Percentiles rank a stretch among this genome's conserved stretches.
These are phyloP conservation scores for Fusarium sterilihyphosum DNA, from an alignment of 2,329 filamentous ascomycete species.

Conservation along the genomic window DNA sequence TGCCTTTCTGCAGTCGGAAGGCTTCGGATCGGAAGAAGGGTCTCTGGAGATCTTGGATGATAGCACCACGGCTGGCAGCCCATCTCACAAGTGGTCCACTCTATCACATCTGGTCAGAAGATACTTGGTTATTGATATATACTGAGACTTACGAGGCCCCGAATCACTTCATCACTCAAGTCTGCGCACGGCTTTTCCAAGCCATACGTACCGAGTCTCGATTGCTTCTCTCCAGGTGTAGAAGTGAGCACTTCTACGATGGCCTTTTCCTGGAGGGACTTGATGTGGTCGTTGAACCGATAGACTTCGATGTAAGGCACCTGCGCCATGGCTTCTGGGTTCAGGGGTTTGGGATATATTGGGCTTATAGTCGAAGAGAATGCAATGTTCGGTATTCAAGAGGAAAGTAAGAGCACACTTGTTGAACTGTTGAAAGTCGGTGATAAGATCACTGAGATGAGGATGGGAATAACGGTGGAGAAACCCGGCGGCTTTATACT, in stretches of 20 bases:
- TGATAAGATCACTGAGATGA: neutral
- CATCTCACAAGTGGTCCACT: slow-evolving; percentile 1
- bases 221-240: slow-evolving; percentile 20
- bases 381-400: neutral
- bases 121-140: neutral
- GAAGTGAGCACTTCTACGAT: slow-evolving; percentile 25
- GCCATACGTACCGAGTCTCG: slow-evolving; percentile 16
- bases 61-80: slow-evolving; percentile 1
- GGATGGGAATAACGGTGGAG: neutral
- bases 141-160: slow-evolving; percentile 17
- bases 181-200: slow-evolving; percentile 14
- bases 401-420: neutral
- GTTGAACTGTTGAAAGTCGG: neutral
- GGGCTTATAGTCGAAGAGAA: neutral
- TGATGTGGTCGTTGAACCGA: slow-evolving; percentile 15
- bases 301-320: slow-evolving; percentile 11
- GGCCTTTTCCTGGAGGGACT: slow-evolving; percentile 18
- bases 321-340: slow-evolving; percentile 9
- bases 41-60: slow-evolving; percentile 23
- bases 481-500: slow-evolving; percentile 19
- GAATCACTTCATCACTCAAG: slow-evolving; percentile 19
- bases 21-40: slow-evolving; percentile 27
- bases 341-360: neutral
- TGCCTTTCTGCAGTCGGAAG: slow-evolving; percentile 30
- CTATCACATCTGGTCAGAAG: slow-evolving; percentile 2